phyloP scores from a whole-genome alignment of 2,329 filamentous ascomycete genomes.

The Cladosporium cucumerinum region DNA sequence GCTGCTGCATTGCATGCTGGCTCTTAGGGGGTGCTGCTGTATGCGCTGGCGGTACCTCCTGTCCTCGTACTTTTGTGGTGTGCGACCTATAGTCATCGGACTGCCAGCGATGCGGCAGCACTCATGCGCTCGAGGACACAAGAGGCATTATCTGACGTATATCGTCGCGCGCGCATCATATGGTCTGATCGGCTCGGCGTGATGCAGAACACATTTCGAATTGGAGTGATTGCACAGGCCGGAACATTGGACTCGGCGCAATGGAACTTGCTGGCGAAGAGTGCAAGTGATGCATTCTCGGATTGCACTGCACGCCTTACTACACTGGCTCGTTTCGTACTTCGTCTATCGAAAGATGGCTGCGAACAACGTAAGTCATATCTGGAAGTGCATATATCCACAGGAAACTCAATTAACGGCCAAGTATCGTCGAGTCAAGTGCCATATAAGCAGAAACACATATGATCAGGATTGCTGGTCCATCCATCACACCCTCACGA shows the following conservation, averaged over 20 bases:
- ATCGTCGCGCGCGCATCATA: neutral
- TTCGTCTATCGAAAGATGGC: neutral
- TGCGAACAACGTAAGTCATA: neutral
- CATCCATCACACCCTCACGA: conserved; percentile 1
- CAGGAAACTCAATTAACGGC: neutral
- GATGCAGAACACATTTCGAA: neutral
- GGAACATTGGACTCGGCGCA: neutral
- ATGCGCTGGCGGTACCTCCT: conserved; percentile 13
- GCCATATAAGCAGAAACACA: neutral
- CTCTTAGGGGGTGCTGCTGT: neutral
- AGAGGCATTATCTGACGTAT: conserved; percentile 12
- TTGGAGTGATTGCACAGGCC: neutral
- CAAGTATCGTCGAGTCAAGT: neutral
- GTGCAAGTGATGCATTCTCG: neutral
- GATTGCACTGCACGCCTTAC: neutral
- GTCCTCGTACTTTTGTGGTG: neutral
- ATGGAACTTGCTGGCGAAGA: neutral
- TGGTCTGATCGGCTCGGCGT: conserved; percentile 9
- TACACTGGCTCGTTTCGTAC: neutral
- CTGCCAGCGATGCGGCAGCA: conserved; percentile 1
- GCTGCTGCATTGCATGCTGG: conserved; percentile 7
- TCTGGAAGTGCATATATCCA: neutral
- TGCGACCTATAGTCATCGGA: conserved; percentile 3
- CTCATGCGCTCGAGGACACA: conserved; percentile 1
- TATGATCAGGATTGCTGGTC: neutral